Base-by-base conservation (phyloP, 371 early-diverging fungal species). In the Gilbertella persicaria region DNA sequence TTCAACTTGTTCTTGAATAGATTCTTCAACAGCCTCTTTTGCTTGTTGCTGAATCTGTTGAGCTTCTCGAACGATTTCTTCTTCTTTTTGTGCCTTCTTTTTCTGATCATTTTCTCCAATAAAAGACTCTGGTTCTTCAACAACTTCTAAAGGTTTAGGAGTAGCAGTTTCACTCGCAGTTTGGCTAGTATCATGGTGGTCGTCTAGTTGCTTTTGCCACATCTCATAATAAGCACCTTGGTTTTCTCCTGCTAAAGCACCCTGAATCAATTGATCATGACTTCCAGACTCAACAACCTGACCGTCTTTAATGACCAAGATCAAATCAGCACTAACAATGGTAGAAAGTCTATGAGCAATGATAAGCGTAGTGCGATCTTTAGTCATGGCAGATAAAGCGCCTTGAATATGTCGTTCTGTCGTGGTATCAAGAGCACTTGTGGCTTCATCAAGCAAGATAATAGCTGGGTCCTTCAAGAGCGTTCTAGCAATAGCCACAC, bases 301-400 rank as follows among this genome's bases (percentile, higher is more conserved):
- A 1, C 97, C 96, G 55, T 88, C 81, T 55, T 87, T 80, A 41
- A 91, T 71, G 44, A 91, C 91, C 26, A 92, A 58, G 37, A 92
- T 91, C 57, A 82, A 60, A 58, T 92, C 91, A 9, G 90, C 89
- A 46, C 88, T 78, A n/a, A 89, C 79, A 49, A 92, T 86, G 0
- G 93, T 92, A 9, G 87, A 86, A 33, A 98, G 69, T 21, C 98
- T 87, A 69, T 97, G 98, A 2, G 98, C 97, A 69, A 99, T 93
- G 20, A 95, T 85, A 13, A 99, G 74, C 4, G 98, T 96, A 5
- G 98, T 97, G 46, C 97, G 78, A 63, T 91, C 80, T 40, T 83
- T 75, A 14, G 93, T 84, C 70, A 86, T 83, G 8, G 73, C 68
- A 9, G 72, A 71, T 29, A 88, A 60, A 12, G 87, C 83, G 26